Evolutionary conservation across 2,329 filamentous ascomycete species (phyloP).

Genomic region (Pyrenochaeta sp.): DNA sequence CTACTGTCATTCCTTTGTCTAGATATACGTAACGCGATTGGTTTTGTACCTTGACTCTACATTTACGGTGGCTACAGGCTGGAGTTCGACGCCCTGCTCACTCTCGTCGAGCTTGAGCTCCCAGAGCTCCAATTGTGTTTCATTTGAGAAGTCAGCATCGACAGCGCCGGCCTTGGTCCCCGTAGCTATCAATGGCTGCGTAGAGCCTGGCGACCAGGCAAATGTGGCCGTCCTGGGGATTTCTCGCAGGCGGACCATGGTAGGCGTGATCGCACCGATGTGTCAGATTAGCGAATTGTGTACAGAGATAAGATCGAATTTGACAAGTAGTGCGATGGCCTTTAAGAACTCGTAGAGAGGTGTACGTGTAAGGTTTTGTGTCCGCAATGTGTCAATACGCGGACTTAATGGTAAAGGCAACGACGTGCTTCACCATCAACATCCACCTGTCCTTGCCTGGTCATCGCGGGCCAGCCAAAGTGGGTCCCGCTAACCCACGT

Average conservation of each 20-base stretch:
- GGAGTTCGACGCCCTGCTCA: slow-evolving; percentile 80
- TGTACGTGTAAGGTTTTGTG: slow-evolving; percentile 23
- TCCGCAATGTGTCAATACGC: slow-evolving; percentile 2
- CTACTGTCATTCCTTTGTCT: slow-evolving; percentile 29
- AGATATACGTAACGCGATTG: background rate
- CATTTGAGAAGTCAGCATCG: slow-evolving; percentile 96
- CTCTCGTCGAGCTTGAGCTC: slow-evolving; percentile 84
- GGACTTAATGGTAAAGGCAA: slow-evolving; percentile 31
- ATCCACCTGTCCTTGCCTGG: slow-evolving; percentile 49
- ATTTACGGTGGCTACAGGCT: slow-evolving; percentile 82
- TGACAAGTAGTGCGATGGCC: slow-evolving; percentile 15
- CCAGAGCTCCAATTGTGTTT: slow-evolving; percentile 96
- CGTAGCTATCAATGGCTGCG: slow-evolving; percentile 84
- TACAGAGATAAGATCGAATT: slow-evolving; percentile 28
- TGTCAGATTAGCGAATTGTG: slow-evolving; percentile 33
- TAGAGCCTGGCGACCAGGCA: slow-evolving; percentile 88
- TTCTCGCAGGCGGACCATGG: slow-evolving; percentile 95
- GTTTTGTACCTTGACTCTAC: slow-evolving; percentile 83
- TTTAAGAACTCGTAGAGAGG: slow-evolving; percentile 18
- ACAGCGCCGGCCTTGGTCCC: slow-evolving; percentile 95
- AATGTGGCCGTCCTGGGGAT: slow-evolving; percentile 97
- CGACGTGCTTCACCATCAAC: slow-evolving; percentile 39
- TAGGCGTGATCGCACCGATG: slow-evolving; percentile 47
- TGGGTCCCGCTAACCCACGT: slow-evolving; percentile 31
- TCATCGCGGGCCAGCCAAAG: slow-evolving; percentile 30